Base-by-base conservation (phyloP, 208 protist species). In the Strigomonas culicis region DNA sequence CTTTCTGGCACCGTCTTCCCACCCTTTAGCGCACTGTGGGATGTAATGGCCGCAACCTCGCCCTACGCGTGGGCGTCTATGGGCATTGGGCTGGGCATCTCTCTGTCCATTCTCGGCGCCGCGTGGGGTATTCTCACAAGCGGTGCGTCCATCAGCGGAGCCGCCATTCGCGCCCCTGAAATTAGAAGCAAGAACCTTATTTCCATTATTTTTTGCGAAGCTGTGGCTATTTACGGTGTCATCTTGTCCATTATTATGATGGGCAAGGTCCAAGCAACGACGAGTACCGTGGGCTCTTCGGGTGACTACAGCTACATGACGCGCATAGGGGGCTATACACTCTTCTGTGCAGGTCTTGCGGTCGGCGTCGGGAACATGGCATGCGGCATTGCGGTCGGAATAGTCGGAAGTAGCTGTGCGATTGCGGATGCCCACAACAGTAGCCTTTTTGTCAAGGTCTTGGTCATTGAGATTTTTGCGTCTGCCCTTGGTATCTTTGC, bases 121-220 rank as follows among this genome's bases (percentile, higher is more conserved):
- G 84, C 81, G 44, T 97, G 91, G 88, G 91, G 91, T 31, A 97
- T 97, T 43, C 67, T 97, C 36, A 94, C 86, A 0, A 94, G 83
- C 51, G 91, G 86, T 7, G 78, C 91, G 2, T 93, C 87, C 7
- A 86, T 97, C 66, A 92, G 84, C 65, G 91, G 91, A 50, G 89
- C 88, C 0, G 88, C 88, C 15, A 94, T 95, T 66, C 86, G 87
- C 41, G 79, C 87, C 0, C 91, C 91, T 19, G 77, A 94, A 47
- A 97, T 97, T 65, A 79, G 90, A 28, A 96, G 88, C 68, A 98
- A 98, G 70, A 98, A 98, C 63, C 76, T 97, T 7, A 97, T 96
- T 55, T 97, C 88, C 28, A 97, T 99, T 71, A 98, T 99, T 78
- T 99, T 99, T 79, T 99, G 98, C 82, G 98, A 99, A 79, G 98